Conservation (phyloP, 1,139 yeast species). For the Wickerhamomyces sp. region DNA sequence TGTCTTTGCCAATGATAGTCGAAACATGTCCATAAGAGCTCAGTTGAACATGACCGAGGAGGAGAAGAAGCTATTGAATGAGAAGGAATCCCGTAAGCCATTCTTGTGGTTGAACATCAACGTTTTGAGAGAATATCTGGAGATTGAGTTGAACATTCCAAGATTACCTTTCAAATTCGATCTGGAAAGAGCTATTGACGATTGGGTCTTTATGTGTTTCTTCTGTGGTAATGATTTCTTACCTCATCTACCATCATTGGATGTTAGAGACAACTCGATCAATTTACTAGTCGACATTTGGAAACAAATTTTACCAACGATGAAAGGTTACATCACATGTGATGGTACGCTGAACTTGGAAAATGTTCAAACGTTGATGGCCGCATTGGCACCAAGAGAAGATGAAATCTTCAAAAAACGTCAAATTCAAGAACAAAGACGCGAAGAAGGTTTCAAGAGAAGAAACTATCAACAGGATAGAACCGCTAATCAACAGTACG, state of each 20-base stretch:
- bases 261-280: slow-evolving; percentile 91
- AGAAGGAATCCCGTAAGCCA: slow-evolving; percentile 68
- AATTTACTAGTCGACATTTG: slow-evolving; percentile 77
- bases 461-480: slow-evolving; percentile 17
- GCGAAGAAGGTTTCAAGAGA: slow-evolving; percentile 31
- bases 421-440: slow-evolving; percentile 57
- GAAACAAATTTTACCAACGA: slow-evolving; percentile 64
- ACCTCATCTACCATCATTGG: slow-evolving; percentile 93
- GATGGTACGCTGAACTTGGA: slow-evolving; percentile 79
- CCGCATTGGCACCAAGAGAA: slow-evolving; percentile 66
- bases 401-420: slow-evolving; percentile 71
- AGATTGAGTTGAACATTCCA: slow-evolving; percentile 72
- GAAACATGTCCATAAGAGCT: slow-evolving; percentile 42
- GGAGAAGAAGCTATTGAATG: slow-evolving; percentile 47
- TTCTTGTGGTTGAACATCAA: slow-evolving; percentile 92
- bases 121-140: slow-evolving; percentile 82
- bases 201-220: slow-evolving; percentile 98
- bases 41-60: slow-evolving; percentile 56
- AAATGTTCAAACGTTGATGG: slow-evolving; percentile 69
- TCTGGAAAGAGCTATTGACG: slow-evolving; percentile 93
- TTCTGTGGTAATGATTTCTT: slow-evolving; percentile 98
- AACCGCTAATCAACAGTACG: slow-evolving; percentile 15
- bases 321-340: slow-evolving; percentile 78
- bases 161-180: slow-evolving; percentile 72
- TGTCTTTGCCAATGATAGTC: slow-evolving; percentile 73